Conservation (phyloP, 1,284 basidiomycete genomes). For the Sporisorium reilianum region DNA sequence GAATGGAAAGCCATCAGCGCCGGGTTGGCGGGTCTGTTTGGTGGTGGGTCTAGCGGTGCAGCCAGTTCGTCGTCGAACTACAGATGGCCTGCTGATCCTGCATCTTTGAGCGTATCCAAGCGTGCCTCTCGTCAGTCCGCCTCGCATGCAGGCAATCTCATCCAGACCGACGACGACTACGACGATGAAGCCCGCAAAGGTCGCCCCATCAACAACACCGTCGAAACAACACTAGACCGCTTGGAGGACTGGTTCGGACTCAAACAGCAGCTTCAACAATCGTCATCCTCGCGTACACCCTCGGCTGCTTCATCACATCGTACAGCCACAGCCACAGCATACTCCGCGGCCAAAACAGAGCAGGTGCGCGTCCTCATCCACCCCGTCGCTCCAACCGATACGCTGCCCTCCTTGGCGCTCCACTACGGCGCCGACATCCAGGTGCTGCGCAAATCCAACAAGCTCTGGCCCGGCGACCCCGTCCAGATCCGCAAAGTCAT, state of each 20-base stretch:
- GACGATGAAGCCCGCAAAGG: conserved; percentile 27
- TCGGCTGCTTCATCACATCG: conserved; percentile 1
- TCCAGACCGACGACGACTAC: conserved; percentile 1
- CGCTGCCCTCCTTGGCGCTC: conserved; percentile 59
- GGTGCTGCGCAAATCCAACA: conserved; percentile 61
- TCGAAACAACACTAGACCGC: conserved; percentile 55
- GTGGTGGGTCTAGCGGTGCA: conserved; percentile 11
- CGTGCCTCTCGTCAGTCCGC: conserved; percentile 17
- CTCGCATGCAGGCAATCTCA: conserved; percentile 4
- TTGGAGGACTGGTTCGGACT: conserved; percentile 64
- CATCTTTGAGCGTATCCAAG: conserved; percentile 10
- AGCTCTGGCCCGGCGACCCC: conserved; percentile 66
- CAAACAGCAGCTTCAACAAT: conserved; percentile 16
- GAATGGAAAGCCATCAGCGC: conserved; percentile 51
- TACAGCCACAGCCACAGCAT: background rate
- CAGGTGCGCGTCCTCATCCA: conserved; percentile 63
- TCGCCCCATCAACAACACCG: conserved; percentile 16
- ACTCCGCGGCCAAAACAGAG: conserved; percentile 1
- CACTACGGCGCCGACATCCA: conserved; percentile 65
- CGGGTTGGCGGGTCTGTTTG: conserved; percentile 44
- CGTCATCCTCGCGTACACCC: background rate
- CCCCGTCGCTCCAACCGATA: conserved; percentile 56
- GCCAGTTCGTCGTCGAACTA: conserved; percentile 16
- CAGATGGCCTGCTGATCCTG: conserved; percentile 46
- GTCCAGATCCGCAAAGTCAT: conserved; percentile 63